Percentiles rank a stretch among this genome's conserved stretches.
Conservation (phyloP, 2,329 filamentous ascomycete genomes). For the Calycina marina region DNA sequence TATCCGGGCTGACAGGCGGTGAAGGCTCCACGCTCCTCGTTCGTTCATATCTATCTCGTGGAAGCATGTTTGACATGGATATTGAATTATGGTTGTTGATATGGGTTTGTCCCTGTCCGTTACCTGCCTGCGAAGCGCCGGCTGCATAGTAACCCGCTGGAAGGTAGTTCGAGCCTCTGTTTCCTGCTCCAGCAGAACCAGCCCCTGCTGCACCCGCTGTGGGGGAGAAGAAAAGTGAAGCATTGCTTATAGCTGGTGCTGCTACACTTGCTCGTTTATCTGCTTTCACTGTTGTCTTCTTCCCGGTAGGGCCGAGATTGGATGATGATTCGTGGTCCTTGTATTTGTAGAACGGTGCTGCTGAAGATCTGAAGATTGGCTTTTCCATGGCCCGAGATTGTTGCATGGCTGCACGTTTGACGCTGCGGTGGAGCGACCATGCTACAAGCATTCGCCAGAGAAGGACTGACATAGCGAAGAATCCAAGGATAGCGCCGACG, state of each 20-base stretch:
- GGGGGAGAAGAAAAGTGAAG: conserved; percentile 76
- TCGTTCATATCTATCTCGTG: conserved; percentile 32
- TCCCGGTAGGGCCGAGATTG: conserved; percentile 15
- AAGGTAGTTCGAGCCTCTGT: conserved; percentile 65
- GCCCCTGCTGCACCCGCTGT: conserved; percentile 53
- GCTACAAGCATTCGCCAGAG: conserved; percentile 80
- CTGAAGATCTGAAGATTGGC: conserved; percentile 34
- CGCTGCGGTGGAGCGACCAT: conserved; percentile 82
- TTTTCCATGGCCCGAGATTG: conserved; percentile 60
- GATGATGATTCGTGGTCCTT: conserved; percentile 33
- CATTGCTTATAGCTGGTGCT: conserved; percentile 11
- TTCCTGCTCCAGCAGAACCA: conserved; percentile 35
- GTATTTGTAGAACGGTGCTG: conserved; percentile 51
- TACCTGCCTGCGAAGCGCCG: conserved; percentile 26
- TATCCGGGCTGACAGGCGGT: conserved; percentile 50
- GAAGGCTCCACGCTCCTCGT: conserved; percentile 28
- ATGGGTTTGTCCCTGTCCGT: conserved; percentile 21
- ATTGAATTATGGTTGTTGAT: conserved; percentile 34
- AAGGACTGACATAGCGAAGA: conserved; percentile 67
- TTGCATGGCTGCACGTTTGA: conserved; percentile 68
- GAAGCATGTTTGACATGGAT: conserved; percentile 40
- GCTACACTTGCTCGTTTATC: conserved; percentile 24
- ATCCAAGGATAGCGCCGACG: conserved; percentile 76
- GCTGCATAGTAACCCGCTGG: conserved; percentile 86
- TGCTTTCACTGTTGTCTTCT: conserved; percentile 17